Evolutionary conservation across 257 asterid genomes (phyloP).

Genomic region (Thymus quinquecostatus): DNA sequence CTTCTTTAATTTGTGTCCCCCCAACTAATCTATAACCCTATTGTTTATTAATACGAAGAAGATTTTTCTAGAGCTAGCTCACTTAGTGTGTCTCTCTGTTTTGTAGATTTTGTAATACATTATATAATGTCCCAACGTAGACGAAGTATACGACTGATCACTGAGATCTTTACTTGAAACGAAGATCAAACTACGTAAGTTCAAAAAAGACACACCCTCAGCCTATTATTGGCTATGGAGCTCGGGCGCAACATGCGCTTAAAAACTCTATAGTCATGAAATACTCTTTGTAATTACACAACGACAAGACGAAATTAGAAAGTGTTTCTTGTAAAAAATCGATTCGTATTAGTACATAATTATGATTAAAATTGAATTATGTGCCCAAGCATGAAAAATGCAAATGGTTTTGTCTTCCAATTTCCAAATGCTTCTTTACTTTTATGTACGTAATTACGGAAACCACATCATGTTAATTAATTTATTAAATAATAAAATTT

Average conservation of each 20-base stretch:
- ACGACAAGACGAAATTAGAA: not conserved
- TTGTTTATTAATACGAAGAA: not conserved
- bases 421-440: not conserved
- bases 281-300: not conserved
- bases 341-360: not conserved
- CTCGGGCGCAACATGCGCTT: no score
- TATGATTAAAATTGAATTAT: not conserved
- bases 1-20: not conserved
- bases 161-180: no score
- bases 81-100: not conserved
- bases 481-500: not conserved
- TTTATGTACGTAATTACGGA: slow-evolving; percentile 27
- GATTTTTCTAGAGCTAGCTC: not conserved
- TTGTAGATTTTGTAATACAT: not conserved
- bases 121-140: no score
- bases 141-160: no score
- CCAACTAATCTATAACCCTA: not conserved
- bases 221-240: no score
- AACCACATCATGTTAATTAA: slow-evolving; percentile 33
- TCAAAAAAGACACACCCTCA: no score
- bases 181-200: no score
- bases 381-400: slow-evolving; percentile 14
- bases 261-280: not conserved
- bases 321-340: not conserved
- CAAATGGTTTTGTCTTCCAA: not conserved